Base-by-base conservation (phyloP, 306 rosid genomes). In the Delonix regia region DNA sequence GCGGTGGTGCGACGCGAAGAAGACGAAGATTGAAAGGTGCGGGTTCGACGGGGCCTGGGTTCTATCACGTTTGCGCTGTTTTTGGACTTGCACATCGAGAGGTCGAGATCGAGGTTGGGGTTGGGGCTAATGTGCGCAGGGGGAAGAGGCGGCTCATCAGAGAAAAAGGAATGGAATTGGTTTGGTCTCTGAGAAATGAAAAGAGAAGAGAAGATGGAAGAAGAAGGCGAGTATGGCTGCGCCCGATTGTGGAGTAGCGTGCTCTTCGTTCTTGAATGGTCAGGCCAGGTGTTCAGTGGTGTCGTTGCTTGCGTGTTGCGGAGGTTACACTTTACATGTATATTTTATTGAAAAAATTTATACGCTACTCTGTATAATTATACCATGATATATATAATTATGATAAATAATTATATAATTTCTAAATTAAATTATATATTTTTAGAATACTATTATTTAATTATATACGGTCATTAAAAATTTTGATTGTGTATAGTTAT, bases 81-180 rank as follows among this genome's bases (percentile, higher is more conserved):
- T 83, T 86, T 96, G 12, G 91, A 25, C 18, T 51, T 71, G 96
- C 96, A 96, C 99, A 96, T 95, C 25, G 80, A 73, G 52, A 39
- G 52, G 24, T 1, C 5, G 57, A 60, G 57, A 19, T 0, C 0
- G 53, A 59, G 28, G 14, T 4, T 16, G 36, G 12, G 60, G 55
- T 0, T 56, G 49, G 9, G 8, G 73, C 51, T 56, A 28, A 45
- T 0, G 57, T 73, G 44, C 80, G 73, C 34, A 0, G 39, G 68
- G 3, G 52, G 80, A 63, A 53, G n/a, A 1, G 62, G 61, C 2
- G 38, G 82, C 41, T 70, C 56, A 68, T 68, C 19, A 21, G 34
- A 5, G 52, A 41, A 1, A 27, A 7, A 2, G 24, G 9, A 62
- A 4, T 41, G n/a, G n/a, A 39, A 39, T 45, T 19, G 22, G n/a